Base-by-base conservation (phyloP, 306 rosid genomes). In the Quercus suber region DNA sequence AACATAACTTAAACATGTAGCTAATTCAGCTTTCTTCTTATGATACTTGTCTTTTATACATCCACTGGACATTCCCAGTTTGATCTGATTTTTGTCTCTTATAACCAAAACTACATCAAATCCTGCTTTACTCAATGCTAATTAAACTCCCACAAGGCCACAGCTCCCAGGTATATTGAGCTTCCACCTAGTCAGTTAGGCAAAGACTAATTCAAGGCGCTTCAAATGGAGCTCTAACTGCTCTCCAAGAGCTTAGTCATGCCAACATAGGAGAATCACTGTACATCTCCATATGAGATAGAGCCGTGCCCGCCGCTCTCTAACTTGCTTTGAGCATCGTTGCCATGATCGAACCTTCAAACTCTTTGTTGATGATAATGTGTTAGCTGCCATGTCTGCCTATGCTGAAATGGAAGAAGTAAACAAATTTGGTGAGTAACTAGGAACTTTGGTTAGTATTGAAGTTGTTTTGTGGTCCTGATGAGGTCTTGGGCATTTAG, bases 201-300 rank as follows among this genome's bases (percentile, higher is more conserved):
- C 35, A 28, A 28, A 21, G 25, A 59, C 7, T 15, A 63, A 5
- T 5, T 28, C 20, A 28, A 27, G 18, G 15, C 43, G 43, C 10
- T 64, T 64, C 70, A 64, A 64, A 64, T 33, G 14, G 2, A 27
- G 43, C 58, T 71, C 43, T 45, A 30, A 3, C 64, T 45, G 41
- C n/a, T 5, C 70, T 30, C 43, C 70, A 19, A 19, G 18, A 68
- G 72, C 18, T 80, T 64, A 93, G 23, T 93, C 99, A 19, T 93
- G 84, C 97, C 96, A 90, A 30, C 94, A 93, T 15, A 95, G 88
- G 74, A 93, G 94, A 77, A 90, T 76, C 33, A 95, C 97, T 69
- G 93, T 87, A 80, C 99, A 95, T 73, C 98, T 95, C 99, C 99
- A 93, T 12, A 93, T 90, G 80, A 95, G 90, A 86, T 95, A 95